Evolutionary conservation across 495 filamentous ascomycete species (phyloP), one percentile per base, ranked within the genome.

Genomic region (Entonaema liquescens): DNA sequence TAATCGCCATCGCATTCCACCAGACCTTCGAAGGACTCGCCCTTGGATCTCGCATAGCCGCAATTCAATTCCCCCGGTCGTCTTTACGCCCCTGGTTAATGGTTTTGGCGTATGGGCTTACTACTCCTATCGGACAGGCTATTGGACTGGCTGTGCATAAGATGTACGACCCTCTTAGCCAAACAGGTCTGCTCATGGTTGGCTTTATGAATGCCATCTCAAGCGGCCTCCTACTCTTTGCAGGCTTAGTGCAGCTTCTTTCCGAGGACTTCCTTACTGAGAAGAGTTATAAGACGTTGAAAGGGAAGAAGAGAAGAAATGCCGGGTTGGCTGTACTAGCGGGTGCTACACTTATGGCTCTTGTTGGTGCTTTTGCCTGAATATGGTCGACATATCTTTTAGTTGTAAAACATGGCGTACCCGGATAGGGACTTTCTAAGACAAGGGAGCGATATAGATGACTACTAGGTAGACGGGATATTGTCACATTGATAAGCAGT

Each of bases 191-290:
- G 60, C 83, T 97, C 29, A 93, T 93, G 89, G 94, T 97, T 2
- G 95, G 95, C 15, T 86, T 94, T 72, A 97, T 94, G 83, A 98
- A 98, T 73, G 94, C 92, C 31, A 92, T 98, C 65, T 93, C 90
- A 26, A 91, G 89, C 72, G 95, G 95, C 0, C 81, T 98, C 54
- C 77, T 98, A 56, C 83, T 98, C 9, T 98, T 97, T 79, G 95
- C 95, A 0, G 94, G 95, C 4, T 79, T 98, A 59, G 95, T 97
- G 0, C 94, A 97, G 79, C 81, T 98, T 49, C 84, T 98, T 12
- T 93, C 95, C 5, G 95, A 98, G 79, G 95, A 98, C 75, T 98
- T 98, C 77, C 78, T 98, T 71, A 91, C 89, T 60, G 93, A 97
- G 71, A 88, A 91, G 76, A 97, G 94, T 75, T 98, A 97, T 82